phyloP scores from a whole-genome alignment of 2,329 filamentous ascomycete species.

The Juglanconis oblonga region DNA sequence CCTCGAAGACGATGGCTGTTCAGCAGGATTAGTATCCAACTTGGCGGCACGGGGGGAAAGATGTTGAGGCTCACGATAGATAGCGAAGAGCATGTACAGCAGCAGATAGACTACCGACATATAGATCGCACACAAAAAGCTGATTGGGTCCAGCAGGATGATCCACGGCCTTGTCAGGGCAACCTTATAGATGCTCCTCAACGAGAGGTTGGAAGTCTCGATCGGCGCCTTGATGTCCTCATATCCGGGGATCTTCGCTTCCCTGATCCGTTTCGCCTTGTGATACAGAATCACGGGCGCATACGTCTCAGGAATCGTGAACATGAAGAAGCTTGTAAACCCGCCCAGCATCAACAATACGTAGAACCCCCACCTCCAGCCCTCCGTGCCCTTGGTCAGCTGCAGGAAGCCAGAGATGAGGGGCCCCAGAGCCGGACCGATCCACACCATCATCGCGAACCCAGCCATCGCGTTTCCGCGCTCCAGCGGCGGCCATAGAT shows the following conservation, averaged over 20 bases:
- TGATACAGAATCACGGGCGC: slow-evolving; percentile 46
- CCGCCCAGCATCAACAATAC: slow-evolving; percentile 43
- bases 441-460: slow-evolving; percentile 52
- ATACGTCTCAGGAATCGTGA: slow-evolving; percentile 58
- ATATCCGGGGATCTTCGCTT: slow-evolving; percentile 46
- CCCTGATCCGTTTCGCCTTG: slow-evolving; percentile 51
- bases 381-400: slow-evolving; percentile 39
- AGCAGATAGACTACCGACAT: slow-evolving; percentile 51
- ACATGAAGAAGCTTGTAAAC: slow-evolving; percentile 41
- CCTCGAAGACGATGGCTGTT: slow-evolving; percentile 46
- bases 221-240: slow-evolving; percentile 48
- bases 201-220: slow-evolving; percentile 42
- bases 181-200: slow-evolving; percentile 46
- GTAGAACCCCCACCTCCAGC: slow-evolving; percentile 53
- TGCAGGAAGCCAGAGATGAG: slow-evolving; percentile 56
- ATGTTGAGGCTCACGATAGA: slow-evolving; percentile 37
- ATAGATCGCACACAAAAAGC: slow-evolving; percentile 49
- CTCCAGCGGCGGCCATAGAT: slow-evolving; percentile 51
- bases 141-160: slow-evolving; percentile 53
- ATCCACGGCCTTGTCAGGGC: slow-evolving; percentile 49
- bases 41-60: background rate
- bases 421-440: slow-evolving; percentile 51
- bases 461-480: slow-evolving; percentile 52
- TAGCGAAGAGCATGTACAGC: slow-evolving; percentile 57
- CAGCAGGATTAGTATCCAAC: background rate